Conservation (phyloP, 305 asterid species). For the Rubia tinctorum region DNA sequence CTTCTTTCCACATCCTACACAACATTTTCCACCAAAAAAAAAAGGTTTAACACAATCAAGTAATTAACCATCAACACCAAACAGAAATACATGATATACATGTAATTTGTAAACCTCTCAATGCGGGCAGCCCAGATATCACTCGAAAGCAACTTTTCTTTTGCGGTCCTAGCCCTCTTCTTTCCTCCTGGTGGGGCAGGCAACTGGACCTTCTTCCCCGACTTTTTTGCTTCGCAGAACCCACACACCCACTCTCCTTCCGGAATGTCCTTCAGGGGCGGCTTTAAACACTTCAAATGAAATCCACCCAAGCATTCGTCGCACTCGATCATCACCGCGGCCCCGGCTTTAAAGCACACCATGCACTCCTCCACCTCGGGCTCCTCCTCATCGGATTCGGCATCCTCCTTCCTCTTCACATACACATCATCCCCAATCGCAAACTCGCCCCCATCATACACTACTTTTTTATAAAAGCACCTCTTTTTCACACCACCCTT, state of each 20-base stretch:
- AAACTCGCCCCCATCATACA: slow-evolving; percentile 70
- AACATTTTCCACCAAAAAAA: slow-evolving; percentile 3
- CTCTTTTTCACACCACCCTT: slow-evolving; percentile 25
- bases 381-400: slow-evolving; percentile 62
- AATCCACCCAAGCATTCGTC: slow-evolving; percentile 95
- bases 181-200: slow-evolving; percentile 66
- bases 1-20: slow-evolving; percentile 89
- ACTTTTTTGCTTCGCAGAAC: slow-evolving; percentile 58
- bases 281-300: slow-evolving; percentile 83
- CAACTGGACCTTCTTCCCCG: slow-evolving; percentile 44
- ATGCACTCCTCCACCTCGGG: slow-evolving; percentile 85
- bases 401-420: slow-evolving; percentile 71
- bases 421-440: slow-evolving; percentile 73
- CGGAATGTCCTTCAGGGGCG: slow-evolving; percentile 75
- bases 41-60: not conserved
- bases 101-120: slow-evolving; percentile 45
- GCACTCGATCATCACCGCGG: slow-evolving; percentile 73
- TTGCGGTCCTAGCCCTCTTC: slow-evolving; percentile 71
- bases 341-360: slow-evolving; percentile 74
- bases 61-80: not conserved
- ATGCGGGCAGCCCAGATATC: slow-evolving; percentile 90
- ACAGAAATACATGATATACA: not conserved
- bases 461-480: slow-evolving; percentile 66
- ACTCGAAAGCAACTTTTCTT: slow-evolving; percentile 85
- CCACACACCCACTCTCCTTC: slow-evolving; percentile 93